Percentiles rank a stretch among this genome's conserved stretches.
These are phyloP conservation scores for Leptomonas seymouri DNA, from an alignment of 208 protist species.

Conservation along the genomic window DNA sequence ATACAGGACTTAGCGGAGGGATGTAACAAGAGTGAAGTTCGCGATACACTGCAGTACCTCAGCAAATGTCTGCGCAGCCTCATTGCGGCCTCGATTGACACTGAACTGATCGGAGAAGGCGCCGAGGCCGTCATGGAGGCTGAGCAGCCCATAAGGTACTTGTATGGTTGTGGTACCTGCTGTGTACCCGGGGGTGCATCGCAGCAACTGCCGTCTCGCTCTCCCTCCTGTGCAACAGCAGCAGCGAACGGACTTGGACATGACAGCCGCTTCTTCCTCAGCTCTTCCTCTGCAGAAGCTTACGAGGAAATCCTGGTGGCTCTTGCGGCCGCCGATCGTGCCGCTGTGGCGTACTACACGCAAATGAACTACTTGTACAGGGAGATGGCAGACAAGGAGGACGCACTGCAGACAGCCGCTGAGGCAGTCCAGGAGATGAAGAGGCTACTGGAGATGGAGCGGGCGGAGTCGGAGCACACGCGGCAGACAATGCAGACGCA, in stretches of 20 bases:
- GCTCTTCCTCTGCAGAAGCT: conserved; percentile 29
- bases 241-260: neutral
- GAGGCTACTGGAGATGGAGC: conserved; percentile 40
- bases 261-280: neutral
- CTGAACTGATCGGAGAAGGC: neutral
- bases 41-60: conserved; percentile 52
- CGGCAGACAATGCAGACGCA: conserved; percentile 65
- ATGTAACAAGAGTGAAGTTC: conserved; percentile 42
- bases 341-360: conserved; percentile 69
- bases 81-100: conserved; percentile 15
- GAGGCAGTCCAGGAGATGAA: conserved; percentile 43
- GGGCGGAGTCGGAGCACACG: conserved; percentile 49
- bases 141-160: neutral
- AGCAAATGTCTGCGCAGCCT: conserved; percentile 30
- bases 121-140: conserved; percentile 1
- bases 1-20: conserved; percentile 41
- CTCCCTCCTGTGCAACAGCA: neutral
- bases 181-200: neutral
- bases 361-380: conserved; percentile 63
- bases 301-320: conserved; percentile 52
- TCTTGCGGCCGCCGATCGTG: conserved; percentile 67
- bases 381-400: conserved; percentile 66
- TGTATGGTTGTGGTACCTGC: neutral
- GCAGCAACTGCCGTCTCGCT: neutral
- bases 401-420: conserved; percentile 37